Conservation (phyloP, 148 eudicot genomes). For the Rhododendron ferrugineum region DNA sequence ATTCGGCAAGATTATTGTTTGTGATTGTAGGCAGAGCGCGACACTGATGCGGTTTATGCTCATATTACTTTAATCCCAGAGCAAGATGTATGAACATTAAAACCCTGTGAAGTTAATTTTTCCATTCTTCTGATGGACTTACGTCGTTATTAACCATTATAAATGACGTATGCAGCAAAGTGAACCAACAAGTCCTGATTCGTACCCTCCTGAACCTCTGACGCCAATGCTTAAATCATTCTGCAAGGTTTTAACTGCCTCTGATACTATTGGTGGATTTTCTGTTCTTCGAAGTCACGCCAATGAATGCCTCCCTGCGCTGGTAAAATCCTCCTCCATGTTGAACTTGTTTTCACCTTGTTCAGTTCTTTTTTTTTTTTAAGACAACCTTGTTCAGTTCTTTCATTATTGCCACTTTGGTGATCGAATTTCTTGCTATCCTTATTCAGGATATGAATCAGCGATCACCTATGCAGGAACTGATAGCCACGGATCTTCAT, state of each 20-base stretch:
- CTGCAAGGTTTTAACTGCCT: conserved; percentile 84
- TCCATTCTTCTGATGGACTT: not conserved
- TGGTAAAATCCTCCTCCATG: conserved; percentile 41
- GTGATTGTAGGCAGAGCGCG: conserved; percentile 78
- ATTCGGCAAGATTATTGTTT: conserved; percentile 3
- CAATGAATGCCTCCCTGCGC: conserved; percentile 80
- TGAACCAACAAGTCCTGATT: conserved; percentile 60
- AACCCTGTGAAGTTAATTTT: not conserved
- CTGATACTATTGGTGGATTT: conserved; percentile 92
- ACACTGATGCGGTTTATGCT: conserved; percentile 89
- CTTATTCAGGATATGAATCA: too few species aligned
- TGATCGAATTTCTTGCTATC: too few species aligned
- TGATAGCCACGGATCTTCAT: too few species aligned
- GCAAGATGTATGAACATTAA: conserved; percentile 48
- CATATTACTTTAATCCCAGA: conserved; percentile 77
- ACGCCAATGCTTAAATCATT: conserved; percentile 63
- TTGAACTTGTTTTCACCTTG: not conserved
- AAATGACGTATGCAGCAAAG: conserved; percentile 42
- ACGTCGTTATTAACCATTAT: not conserved
- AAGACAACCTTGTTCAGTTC: not conserved
- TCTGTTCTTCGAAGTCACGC: conserved; percentile 88
- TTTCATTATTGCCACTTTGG: too few species aligned
- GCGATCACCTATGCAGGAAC: too few species aligned
- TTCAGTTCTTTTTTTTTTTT: too few species aligned
- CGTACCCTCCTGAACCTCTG: conserved; percentile 44